Evolutionary conservation across 225 moss, liverwort and hornwort species (phyloP).

Genomic region (Neckera pumila): DNA sequence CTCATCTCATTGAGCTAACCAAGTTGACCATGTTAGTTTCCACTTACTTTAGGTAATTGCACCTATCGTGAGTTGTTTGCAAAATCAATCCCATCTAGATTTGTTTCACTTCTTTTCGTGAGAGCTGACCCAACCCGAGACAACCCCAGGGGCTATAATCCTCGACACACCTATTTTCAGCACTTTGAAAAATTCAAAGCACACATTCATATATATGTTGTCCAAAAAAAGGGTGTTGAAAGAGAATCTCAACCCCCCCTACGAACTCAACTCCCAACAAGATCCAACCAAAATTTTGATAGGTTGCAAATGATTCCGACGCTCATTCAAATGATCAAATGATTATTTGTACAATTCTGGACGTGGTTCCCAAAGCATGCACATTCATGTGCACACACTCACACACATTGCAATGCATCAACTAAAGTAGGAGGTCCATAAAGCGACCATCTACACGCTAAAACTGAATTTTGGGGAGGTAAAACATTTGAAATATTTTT

Average conservation of each 20-base stretch:
- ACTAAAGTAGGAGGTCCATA: too few species aligned
- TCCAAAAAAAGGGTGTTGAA: background rate
- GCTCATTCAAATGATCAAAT: background rate
- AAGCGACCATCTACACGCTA: too few species aligned
- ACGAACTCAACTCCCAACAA: background rate
- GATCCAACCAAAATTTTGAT: background rate
- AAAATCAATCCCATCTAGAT: background rate
- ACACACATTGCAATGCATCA: background rate
- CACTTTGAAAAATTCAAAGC: background rate
- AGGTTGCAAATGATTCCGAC: background rate
- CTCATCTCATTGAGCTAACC: fast-evolving
- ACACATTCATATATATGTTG: background rate
- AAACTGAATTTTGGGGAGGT: too few species aligned
- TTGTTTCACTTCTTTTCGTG: background rate
- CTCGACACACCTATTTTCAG: background rate
- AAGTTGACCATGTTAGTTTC: background rate
- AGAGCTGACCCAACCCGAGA: too few species aligned
- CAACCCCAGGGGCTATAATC: too few species aligned
- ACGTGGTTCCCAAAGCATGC: fast-evolving
- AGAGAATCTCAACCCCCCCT: background rate
- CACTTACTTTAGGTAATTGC: fast-evolving
- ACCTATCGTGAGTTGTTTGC: background rate
- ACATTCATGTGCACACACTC: background rate
- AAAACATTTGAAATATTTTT: too few species aligned
- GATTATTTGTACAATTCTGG: background rate